These are phyloP conservation scores for Candida maesae DNA, from an alignment of 805 yeast species.

Conservation along the genomic window DNA sequence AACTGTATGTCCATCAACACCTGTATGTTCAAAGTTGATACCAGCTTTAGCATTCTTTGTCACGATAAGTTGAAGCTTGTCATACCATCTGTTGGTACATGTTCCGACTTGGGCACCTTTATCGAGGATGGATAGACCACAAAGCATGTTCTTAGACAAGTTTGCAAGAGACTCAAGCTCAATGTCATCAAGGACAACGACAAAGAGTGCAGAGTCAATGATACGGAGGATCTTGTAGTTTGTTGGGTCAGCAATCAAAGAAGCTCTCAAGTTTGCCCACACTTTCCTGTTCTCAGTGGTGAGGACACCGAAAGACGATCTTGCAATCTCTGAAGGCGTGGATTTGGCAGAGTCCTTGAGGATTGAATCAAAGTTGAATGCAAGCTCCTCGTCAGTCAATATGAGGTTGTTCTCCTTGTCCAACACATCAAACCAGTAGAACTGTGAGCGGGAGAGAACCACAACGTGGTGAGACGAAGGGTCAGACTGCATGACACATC, in stretches of 20 bases:
- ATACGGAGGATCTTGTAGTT: slow-evolving; percentile 71
- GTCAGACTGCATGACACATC: slow-evolving; percentile 86
- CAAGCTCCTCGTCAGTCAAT: slow-evolving; percentile 70
- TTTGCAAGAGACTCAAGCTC: slow-evolving; percentile 57
- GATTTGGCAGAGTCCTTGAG: slow-evolving; percentile 59
- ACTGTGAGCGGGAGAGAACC: slow-evolving; percentile 79
- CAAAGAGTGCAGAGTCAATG: slow-evolving; percentile 78
- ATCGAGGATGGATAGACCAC: slow-evolving; percentile 76
- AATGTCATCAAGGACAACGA: slow-evolving; percentile 79
- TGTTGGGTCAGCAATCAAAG: slow-evolving; percentile 41
- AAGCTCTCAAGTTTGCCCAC: slow-evolving; percentile 76
- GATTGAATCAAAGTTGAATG: slow-evolving; percentile 69
- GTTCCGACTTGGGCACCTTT: slow-evolving; percentile 91
- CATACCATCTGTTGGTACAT: slow-evolving; percentile 94
- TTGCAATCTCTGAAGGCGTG: slow-evolving; percentile 62
- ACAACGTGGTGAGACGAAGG: slow-evolving; percentile 72
- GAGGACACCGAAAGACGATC: slow-evolving; percentile 82
- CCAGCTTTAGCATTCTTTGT: slow-evolving; percentile 92
- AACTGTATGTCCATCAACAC: slow-evolving; percentile 95
- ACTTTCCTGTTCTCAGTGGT: slow-evolving; percentile 86
- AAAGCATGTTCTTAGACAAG: slow-evolving; percentile 77
- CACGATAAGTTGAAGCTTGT: slow-evolving; percentile 81
- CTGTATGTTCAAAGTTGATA: slow-evolving; percentile 89
- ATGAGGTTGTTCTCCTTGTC: slow-evolving; percentile 69
- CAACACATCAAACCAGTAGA: slow-evolving; percentile 92